These are phyloP conservation scores for Cryptococcus deneoformans DNA, from an alignment of 1,284 basidiomycete species.

Conservation along the genomic window DNA sequence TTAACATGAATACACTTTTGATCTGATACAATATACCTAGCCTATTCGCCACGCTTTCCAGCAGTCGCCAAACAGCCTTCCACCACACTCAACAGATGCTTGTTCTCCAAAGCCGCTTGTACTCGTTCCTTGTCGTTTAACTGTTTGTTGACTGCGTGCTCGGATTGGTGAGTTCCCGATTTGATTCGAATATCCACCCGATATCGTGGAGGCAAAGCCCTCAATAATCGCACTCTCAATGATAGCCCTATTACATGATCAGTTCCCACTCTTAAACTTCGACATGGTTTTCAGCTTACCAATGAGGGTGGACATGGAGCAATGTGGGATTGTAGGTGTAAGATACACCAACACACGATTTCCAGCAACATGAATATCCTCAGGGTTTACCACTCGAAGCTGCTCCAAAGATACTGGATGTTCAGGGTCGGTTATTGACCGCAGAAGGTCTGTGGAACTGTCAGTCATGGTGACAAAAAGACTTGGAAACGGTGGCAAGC, in stretches of 20 bases:
- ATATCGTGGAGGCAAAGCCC: constrained; percentile 86
- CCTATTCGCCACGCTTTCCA: constrained; percentile 30
- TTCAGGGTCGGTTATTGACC: constrained; percentile 93
- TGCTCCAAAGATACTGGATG: constrained; percentile 95
- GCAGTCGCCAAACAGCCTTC: constrained; percentile 75
- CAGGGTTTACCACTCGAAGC: constrained; percentile 87
- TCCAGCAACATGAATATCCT: constrained; percentile 72
- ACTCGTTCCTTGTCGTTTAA: constrained; percentile 99
- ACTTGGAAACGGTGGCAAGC: not conserved
- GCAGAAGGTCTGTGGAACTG: constrained; percentile 69
- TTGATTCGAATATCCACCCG: constrained; percentile 94
- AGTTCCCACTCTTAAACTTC: not conserved
- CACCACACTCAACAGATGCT: constrained; percentile 78
- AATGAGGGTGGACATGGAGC: constrained; percentile 96
- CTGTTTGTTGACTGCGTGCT: constrained; percentile 95
- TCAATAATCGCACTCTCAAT: constrained; percentile 84
- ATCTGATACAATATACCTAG: not conserved
- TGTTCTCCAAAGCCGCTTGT: constrained; percentile 93
- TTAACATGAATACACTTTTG: no score
- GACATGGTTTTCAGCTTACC: constrained; percentile 55
- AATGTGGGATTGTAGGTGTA: constrained; percentile 97
- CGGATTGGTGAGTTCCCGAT: constrained; percentile 93
- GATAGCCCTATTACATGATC: constrained; percentile 65
- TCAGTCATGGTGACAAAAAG: not conserved
- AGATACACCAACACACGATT: constrained; percentile 83